phyloP scores from a whole-genome alignment of 805 yeast genomes.

The Monosporozyma aerobia region DNA sequence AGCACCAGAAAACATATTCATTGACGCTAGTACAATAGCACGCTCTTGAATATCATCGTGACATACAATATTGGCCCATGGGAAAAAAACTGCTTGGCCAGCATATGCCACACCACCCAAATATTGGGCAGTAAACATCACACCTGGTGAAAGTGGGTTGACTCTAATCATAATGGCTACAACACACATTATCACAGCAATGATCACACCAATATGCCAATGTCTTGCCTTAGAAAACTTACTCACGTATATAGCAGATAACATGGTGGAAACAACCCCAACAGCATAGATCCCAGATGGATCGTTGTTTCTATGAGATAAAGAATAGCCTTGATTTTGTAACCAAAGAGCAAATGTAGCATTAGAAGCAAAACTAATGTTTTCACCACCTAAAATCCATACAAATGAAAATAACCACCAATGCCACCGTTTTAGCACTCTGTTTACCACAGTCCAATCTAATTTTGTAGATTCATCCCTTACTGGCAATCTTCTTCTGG shows the following conservation, averaged over 20 bases:
- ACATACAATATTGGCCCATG: slow-evolving; percentile 57
- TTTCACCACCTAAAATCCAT: slow-evolving; percentile 45
- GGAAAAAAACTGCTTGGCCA: slow-evolving; percentile 51
- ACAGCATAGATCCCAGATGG: slow-evolving; percentile 50
- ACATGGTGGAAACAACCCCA: slow-evolving; percentile 39
- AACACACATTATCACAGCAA: slow-evolving; percentile 35
- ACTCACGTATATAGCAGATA: slow-evolving; percentile 38
- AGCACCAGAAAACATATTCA: slow-evolving; percentile 57
- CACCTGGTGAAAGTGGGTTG: slow-evolving; percentile 31
- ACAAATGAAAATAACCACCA: slow-evolving; percentile 45
- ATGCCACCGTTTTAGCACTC: slow-evolving; percentile 47
- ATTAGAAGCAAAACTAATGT: slow-evolving; percentile 39
- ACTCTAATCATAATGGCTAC: slow-evolving; percentile 40
- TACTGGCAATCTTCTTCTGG: slow-evolving; percentile 36
- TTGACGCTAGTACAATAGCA: slow-evolving; percentile 54
- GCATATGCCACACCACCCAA: slow-evolving; percentile 46
- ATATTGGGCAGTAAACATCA: slow-evolving; percentile 47
- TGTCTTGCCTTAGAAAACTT: slow-evolving; percentile 36
- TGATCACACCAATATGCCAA: slow-evolving; percentile 41
- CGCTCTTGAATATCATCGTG: slow-evolving; percentile 53
- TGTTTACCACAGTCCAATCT: slow-evolving; percentile 34
- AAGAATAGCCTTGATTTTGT: slow-evolving; percentile 33
- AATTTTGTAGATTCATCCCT: slow-evolving; percentile 31
- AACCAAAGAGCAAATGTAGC: slow-evolving; percentile 42
- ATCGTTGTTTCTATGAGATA: slow-evolving; percentile 39